Evolutionary conservation across 2,329 filamentous ascomycete species (phyloP).

Genomic region (Nemania sp.): DNA sequence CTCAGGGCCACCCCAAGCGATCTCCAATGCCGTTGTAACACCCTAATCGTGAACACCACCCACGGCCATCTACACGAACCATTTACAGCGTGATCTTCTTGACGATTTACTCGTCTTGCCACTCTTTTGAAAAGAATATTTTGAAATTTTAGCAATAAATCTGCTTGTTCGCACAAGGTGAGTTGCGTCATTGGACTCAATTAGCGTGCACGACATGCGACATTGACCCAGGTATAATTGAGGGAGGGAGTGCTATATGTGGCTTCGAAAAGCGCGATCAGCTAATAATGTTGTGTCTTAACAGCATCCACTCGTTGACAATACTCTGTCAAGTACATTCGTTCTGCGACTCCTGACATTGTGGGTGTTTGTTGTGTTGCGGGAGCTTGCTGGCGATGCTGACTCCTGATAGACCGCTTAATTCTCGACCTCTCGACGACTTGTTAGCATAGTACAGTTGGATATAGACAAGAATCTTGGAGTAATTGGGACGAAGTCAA

Average conservation of each 20-base stretch:
- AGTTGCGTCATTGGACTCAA: conserved; percentile 30
- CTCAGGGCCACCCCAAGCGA: conserved; percentile 38
- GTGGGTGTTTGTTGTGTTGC: conserved; percentile 47
- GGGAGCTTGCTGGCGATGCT: conserved; percentile 31
- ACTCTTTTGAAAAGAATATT: conserved; percentile 50
- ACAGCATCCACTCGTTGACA: conserved; percentile 57
- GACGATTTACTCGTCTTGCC: conserved; percentile 53
- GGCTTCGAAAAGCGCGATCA: conserved; percentile 26
- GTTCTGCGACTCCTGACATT: conserved; percentile 58
- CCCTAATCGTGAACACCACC: conserved; percentile 45
- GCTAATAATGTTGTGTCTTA: conserved; percentile 38
- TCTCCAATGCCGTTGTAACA: conserved; percentile 50
- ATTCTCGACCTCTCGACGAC: conserved; percentile 34
- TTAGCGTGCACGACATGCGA: neutral
- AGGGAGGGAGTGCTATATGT: neutral
- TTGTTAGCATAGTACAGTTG: conserved; percentile 32
- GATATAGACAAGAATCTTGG: conserved; percentile 32
- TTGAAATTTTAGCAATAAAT: conserved; percentile 36
- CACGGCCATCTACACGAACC: conserved; percentile 40
- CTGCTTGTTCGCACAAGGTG: conserved; percentile 49
- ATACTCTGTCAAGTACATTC: conserved; percentile 60
- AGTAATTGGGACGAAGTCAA: conserved; percentile 41
- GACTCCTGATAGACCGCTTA: conserved; percentile 40
- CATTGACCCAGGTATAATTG: neutral
- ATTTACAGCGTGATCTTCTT: conserved; percentile 42